Evolutionary conservation across 2,329 filamentous ascomycete genomes (phyloP), one percentile per base, ranked within the genome.

Genomic region (Fusarium oxysporum): DNA sequence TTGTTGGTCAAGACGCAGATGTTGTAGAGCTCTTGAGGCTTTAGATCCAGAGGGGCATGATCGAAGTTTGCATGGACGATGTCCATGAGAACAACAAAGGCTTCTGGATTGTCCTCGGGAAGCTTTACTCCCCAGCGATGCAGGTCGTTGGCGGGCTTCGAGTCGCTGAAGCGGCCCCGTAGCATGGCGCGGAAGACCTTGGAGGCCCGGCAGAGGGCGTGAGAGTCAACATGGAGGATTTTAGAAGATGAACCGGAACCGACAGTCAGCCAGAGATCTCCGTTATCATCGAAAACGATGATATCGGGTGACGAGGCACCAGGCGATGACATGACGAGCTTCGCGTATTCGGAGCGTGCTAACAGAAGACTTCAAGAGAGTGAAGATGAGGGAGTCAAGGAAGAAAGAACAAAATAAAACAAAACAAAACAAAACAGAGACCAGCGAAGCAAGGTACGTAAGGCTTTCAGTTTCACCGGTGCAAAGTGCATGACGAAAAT

Each of bases 1-100:
- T 53, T 59, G 13, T 60, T 68, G 10, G 61, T 33, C 51, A 68
- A 32, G 19, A 54, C 40, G 12, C 28, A 59, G 8, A 65, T n/a
- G 16, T 48, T 13, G 40, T 47, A 47, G 17, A 67, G 28, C 11
- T 64, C 38, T 13, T 41, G 44, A 28, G 44, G 8, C 12, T 17
- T n/a, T 13, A 40, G 16, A 8, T 25, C 6, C 10, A 14, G 23
- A 9, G 60, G 64, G 7, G 40, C 32, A 6, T 35, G 51, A 4
- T 41, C 44, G 10, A 51, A 58, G 13, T 44, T 25, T n/a, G 28
- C 30, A 28, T 62, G 38, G 6, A 13, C 17, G 9, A 44, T 57
- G 32, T 37, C 30, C 40, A 61, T 43, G 10, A 57, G 53, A n/a
- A 57, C 54, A 23, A 35, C 32, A 35, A 57, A 57, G 2, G 50